A percentile compares a stretch with the other conserved stretches of the same genome.
Conservation (phyloP, 192 early-diverging fungal species). For the Blastocladiella britannica region DNA sequence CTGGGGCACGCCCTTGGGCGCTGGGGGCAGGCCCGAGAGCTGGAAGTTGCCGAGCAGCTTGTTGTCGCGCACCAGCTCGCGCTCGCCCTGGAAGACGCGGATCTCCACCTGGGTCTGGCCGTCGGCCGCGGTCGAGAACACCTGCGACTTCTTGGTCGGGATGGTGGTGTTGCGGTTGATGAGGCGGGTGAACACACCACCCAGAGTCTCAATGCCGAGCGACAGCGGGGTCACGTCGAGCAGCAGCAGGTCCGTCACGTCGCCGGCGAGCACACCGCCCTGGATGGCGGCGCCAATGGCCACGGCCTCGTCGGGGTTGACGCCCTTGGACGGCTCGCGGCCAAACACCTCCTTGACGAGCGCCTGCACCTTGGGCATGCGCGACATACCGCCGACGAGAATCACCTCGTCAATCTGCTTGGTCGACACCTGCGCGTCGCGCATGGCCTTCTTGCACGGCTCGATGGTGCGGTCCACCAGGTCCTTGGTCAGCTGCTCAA, state of each 20-base stretch:
- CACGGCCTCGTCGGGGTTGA: conserved; percentile 98
- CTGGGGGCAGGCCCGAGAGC: conserved; percentile 80
- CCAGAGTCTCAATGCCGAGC: conserved; percentile 93
- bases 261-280: conserved; percentile 90
- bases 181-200: conserved; percentile 90
- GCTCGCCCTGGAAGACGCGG: conserved; percentile 96
- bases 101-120: conserved; percentile 96
- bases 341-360: conserved; percentile 76
- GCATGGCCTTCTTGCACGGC: conserved; percentile 90
- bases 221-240: conserved; percentile 95
- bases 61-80: conserved; percentile 92
- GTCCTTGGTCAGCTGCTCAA: conserved; percentile 57
- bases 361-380: conserved; percentile 90
- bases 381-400: conserved; percentile 93
- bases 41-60: conserved; percentile 97
- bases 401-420: conserved; percentile 85
- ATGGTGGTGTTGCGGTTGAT: conserved; percentile 97
- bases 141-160: conserved; percentile 98
- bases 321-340: conserved; percentile 74
- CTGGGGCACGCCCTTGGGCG: conserved; percentile 92
- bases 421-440: conserved; percentile 67
- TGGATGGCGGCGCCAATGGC: conserved; percentile 96
- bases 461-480: conserved; percentile 72
- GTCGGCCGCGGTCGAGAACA: conserved; percentile 96
- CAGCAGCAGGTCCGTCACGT: conserved; percentile 85